Base-by-base conservation (phyloP, 1,284 basidiomycete genomes). In the Moesziomyces parantarcticus region DNA sequence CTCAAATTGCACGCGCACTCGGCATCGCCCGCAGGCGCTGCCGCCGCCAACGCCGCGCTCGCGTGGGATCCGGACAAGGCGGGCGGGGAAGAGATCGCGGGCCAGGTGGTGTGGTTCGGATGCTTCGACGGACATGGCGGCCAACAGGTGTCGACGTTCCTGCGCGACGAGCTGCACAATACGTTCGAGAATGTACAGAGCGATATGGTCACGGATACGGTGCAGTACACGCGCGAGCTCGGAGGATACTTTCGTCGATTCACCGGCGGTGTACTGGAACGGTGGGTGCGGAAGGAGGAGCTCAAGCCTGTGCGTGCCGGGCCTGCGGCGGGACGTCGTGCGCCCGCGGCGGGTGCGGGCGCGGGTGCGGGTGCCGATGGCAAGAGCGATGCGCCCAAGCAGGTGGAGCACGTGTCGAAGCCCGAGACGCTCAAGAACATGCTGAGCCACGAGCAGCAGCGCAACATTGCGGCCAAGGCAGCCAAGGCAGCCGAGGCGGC, bases 101-200 rank as follows among this genome's bases (percentile, higher is more conserved):
- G 71, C 0, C 82, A 83, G 51, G 70, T 83, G n/a, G 75, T 74
- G 22, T 83, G 82, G 82, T 80, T 81, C 26, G 80, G 65, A n/a
- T 76, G 75, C 46, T 83, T 78, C 36, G 82, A 83, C 54, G 82
- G 80, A 13, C 81, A 83, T 34, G 81, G 81, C 22, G 80, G 81
- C 6, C 69, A 69, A 51, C 55, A 55, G 25, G 71, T 82, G 10
- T 80, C 81, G 18, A 58, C 58, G 23, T 80, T 80, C 41, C 60
- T 83, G n/a, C 34, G 64, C 0, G 61, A 73, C 20, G 58, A 74
- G 16, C 57, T 83, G 53, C 82, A 82, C 51, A 50, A 47, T 29
- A 77, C 77, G 14, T 82, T 82, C 45, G 82, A 82, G 49, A 49
- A 34, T 11, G 79, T 76, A 1, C 44, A 78, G 44, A 49, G 55